A percentile compares a stretch with the other conserved stretches of the same genome.
phyloP scores from a whole-genome alignment of 768 basidiomycete species.

The Tylopilus sp. region DNA sequence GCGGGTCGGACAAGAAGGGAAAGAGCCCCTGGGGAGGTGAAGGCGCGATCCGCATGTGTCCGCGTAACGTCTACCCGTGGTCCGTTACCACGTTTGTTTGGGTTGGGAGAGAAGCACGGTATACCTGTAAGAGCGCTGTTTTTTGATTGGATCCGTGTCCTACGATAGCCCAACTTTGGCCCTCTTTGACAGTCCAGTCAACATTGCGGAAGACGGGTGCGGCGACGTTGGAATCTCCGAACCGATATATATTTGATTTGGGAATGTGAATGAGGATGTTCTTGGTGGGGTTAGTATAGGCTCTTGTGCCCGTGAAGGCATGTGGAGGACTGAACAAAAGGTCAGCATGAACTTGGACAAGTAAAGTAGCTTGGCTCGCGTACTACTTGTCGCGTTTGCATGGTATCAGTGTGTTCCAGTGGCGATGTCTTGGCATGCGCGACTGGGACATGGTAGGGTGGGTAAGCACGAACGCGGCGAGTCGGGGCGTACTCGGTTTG shows the following conservation, averaged over 20 bases:
- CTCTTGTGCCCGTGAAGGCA: background rate
- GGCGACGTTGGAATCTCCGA: constrained; percentile 49
- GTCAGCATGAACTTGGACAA: background rate
- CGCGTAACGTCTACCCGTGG: constrained; percentile 66
- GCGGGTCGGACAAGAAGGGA: constrained; percentile 55
- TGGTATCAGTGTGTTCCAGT: background rate
- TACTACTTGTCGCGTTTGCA: background rate
- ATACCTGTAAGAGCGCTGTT: constrained; percentile 62
- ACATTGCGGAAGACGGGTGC: constrained; percentile 50
- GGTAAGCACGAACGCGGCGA: too few relatives aligned
- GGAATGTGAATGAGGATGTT: constrained; percentile 39
- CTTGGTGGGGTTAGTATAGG: constrained; percentile 3
- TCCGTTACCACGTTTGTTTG: background rate
- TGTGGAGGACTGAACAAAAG: background rate
- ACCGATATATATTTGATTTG: constrained; percentile 51
- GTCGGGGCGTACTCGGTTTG: background rate
- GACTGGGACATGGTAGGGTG: constrained; percentile 4
- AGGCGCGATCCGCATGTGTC: constrained; percentile 68
- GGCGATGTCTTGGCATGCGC: background rate
- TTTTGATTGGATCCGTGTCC: constrained; percentile 65
- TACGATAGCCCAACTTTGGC: constrained; percentile 75
- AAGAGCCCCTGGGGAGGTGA: constrained; percentile 67
- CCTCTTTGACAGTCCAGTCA: constrained; percentile 56
- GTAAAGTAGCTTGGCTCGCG: background rate
- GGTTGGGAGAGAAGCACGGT: background rate